Evolutionary conservation across 331 rosid genomes (phyloP).

Genomic region (Cydonia oblonga): DNA sequence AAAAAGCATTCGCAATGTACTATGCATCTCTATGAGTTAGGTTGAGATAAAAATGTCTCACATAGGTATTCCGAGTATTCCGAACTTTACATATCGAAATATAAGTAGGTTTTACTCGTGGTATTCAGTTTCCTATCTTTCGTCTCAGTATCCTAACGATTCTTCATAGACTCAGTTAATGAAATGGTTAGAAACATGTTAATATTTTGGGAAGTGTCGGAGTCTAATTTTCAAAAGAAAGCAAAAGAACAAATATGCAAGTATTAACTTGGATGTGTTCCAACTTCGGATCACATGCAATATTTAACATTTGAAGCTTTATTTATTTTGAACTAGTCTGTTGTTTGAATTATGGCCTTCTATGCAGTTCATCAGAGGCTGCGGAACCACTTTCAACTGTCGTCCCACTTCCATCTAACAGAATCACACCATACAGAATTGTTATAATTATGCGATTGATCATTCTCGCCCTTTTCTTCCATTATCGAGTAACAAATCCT

Average conservation of each 20-base stretch:
- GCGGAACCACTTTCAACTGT: conserved; percentile 49
- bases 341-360: background rate
- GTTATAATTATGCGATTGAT: conserved; percentile 54
- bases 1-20: no score
- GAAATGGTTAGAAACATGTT: background rate
- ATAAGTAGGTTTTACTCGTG: background rate
- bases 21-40: no score
- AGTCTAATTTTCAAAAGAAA: background rate
- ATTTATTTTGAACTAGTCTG: background rate
- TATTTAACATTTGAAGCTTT: no score
- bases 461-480: conserved; percentile 84
- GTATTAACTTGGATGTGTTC: no score
- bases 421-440: conserved; percentile 62
- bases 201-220: background rate
- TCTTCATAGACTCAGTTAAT: background rate
- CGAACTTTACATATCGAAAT: no score
- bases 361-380: conserved; percentile 40
- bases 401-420: conserved; percentile 53
- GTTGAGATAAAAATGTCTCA: no score
- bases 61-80: no score
- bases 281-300: no score
- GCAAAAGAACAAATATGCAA: background rate
- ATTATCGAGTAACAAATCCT: conserved; percentile 80
- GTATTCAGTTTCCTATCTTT: no score
- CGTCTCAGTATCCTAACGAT: background rate